Conservation (phyloP, 176 grass and related monocot genomes). For the Sorghum bicolor region DNA sequence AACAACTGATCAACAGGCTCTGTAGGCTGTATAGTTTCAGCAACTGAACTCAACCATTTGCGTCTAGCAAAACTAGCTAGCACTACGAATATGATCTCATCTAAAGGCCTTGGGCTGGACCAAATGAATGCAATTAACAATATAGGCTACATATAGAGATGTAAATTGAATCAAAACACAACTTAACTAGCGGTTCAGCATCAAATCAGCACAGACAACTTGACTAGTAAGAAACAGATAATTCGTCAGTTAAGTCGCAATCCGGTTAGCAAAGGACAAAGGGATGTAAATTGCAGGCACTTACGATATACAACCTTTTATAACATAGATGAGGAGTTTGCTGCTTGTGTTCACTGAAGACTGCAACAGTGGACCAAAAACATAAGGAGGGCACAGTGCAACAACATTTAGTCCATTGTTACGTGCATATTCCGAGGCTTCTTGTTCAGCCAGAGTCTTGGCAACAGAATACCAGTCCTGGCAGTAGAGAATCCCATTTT, state of each 20-base stretch:
- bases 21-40: neutral
- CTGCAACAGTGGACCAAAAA: constrained; percentile 44
- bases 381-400: constrained; percentile 41
- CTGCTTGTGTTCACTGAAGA: constrained; percentile 33
- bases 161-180: neutral
- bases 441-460: constrained; percentile 44
- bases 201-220: neutral
- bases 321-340: constrained; percentile 38
- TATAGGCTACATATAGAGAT: no score
- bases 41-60: neutral
- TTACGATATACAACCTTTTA: constrained; percentile 25
- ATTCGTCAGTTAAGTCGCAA: neutral
- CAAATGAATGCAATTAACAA: neutral
- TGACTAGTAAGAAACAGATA: neutral
- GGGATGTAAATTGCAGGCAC: neutral
- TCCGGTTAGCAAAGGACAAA: neutral
- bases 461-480: constrained; percentile 49
- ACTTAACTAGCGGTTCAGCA: neutral
- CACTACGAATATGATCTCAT: neutral
- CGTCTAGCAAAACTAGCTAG: neutral
- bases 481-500: neutral
- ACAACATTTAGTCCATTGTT: constrained; percentile 35
- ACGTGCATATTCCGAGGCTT: constrained; percentile 32
- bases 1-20: neutral
- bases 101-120: neutral